Evolutionary conservation across 2,329 filamentous ascomycete species (phyloP).

Genomic region (Tolypocladium paradoxum): DNA sequence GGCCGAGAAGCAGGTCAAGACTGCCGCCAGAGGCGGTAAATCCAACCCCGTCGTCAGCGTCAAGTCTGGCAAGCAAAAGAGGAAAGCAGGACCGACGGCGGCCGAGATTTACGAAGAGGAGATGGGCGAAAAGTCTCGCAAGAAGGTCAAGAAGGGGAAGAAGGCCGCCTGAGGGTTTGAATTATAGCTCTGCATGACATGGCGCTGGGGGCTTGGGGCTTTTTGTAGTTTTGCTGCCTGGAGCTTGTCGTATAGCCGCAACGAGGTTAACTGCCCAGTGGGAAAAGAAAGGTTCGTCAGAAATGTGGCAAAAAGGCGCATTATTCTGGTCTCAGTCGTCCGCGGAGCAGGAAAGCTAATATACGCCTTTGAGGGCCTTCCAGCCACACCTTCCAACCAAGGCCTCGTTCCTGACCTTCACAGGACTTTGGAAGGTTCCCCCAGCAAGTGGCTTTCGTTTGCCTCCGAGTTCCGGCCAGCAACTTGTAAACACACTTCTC

Average conservation of each 20-base stretch:
- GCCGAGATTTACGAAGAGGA: constrained; percentile 53
- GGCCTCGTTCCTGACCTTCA: too few relatives aligned
- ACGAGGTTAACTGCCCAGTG: background rate
- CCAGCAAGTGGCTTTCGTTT: background rate
- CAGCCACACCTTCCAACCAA: too few relatives aligned
- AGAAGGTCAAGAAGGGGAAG: constrained; percentile 38
- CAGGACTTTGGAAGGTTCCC: too few relatives aligned
- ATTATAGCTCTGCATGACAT: background rate
- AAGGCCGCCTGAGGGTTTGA: constrained; percentile 13
- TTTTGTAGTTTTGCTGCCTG: background rate
- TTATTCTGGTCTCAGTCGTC: too few relatives aligned
- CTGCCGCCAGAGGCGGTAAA: constrained; percentile 42
- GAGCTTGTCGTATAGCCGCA: background rate
- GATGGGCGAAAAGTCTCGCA: constrained; percentile 46
- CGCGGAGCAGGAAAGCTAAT: too few relatives aligned
- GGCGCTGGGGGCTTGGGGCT: background rate
- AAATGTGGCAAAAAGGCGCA: too few relatives aligned
- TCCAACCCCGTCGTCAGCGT: constrained; percentile 63
- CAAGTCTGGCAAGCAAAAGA: constrained; percentile 65
- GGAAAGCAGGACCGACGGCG: constrained; percentile 55
- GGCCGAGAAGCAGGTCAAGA: constrained; percentile 64
- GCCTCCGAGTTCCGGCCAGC: background rate
- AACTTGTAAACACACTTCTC: background rate
- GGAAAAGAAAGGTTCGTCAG: too few relatives aligned
- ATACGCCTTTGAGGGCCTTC: too few relatives aligned